These are phyloP conservation scores for Alnus glutinosa DNA, from an alignment of 306 rosid species.

Conservation along the genomic window DNA sequence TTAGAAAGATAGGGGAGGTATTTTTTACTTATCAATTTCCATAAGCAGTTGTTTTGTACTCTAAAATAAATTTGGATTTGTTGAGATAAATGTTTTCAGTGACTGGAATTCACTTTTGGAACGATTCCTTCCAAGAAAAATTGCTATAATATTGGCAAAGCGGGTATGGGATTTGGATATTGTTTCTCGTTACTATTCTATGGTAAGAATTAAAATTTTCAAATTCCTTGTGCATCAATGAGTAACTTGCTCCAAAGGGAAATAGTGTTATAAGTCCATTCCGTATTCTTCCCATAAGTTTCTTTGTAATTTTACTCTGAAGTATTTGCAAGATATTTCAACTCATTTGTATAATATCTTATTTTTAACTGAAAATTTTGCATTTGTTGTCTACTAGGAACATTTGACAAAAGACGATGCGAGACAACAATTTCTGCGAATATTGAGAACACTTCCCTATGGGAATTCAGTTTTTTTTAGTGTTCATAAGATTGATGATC, in stretches of 20 bases:
- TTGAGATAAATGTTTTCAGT: constrained; percentile 43
- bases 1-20: neutral
- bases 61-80: constrained; percentile 9
- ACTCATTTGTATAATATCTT: neutral
- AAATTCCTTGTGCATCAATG: neutral
- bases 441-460: constrained; percentile 82
- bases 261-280: neutral
- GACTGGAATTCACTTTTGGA: constrained; percentile 93
- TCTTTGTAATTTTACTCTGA: neutral
- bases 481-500: constrained; percentile 94
- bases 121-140: constrained; percentile 81
- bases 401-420: constrained; percentile 86
- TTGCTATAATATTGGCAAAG: constrained; percentile 83
- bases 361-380: constrained; percentile 4
- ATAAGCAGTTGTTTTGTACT: neutral
- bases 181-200: constrained; percentile 72
- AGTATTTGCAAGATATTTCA: neutral
- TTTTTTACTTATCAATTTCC: neutral
- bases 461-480: constrained; percentile 90
- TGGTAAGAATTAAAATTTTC: constrained; percentile 74
- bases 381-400: constrained; percentile 47
- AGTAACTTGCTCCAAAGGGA: constrained; percentile 4
- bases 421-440: constrained; percentile 84
- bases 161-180: constrained; percentile 96
- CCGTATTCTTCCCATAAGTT: neutral